Evolutionary conservation across 2,329 filamentous ascomycete genomes (phyloP).

Genomic region (Neofusicoccum sp.): DNA sequence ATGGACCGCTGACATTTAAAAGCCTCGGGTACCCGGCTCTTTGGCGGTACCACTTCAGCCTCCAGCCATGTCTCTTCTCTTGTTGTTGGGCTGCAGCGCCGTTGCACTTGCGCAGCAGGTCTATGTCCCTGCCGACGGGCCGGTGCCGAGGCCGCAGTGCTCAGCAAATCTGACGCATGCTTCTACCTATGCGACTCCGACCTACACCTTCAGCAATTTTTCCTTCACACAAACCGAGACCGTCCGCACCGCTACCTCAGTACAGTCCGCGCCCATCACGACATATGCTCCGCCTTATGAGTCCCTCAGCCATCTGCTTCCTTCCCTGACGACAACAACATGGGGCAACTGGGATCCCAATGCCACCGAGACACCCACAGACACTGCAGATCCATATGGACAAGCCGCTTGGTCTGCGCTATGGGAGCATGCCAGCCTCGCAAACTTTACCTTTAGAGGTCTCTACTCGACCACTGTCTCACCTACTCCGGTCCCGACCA

Average conservation of each 20-base stretch:
- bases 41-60: not conserved
- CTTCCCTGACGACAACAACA: conserved; percentile 41
- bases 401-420: conserved; percentile 44
- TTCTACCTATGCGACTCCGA: conserved; percentile 29
- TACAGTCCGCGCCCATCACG: conserved; percentile 35
- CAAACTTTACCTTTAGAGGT: conserved; percentile 41
- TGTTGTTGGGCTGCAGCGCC: not conserved
- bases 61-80: not conserved
- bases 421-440: conserved; percentile 39
- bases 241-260: conserved; percentile 41
- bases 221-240: conserved; percentile 45
- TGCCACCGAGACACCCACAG: conserved; percentile 37
- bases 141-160: conserved; percentile 34
- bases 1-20: not conserved
- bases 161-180: conserved; percentile 29
- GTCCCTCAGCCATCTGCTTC: conserved; percentile 39
- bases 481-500: conserved; percentile 45
- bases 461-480: conserved; percentile 43
- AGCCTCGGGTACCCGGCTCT: not conserved
- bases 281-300: conserved; percentile 42
- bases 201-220: conserved; percentile 35
- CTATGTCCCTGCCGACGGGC: conserved; percentile 36
- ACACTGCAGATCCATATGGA: conserved; percentile 40
- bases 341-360: conserved; percentile 47
- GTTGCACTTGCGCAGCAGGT: conserved; percentile 36